Evolutionary conservation across 108 stramenopile genomes (phyloP).

Genomic region (Pseudonitzschia pungens): DNA sequence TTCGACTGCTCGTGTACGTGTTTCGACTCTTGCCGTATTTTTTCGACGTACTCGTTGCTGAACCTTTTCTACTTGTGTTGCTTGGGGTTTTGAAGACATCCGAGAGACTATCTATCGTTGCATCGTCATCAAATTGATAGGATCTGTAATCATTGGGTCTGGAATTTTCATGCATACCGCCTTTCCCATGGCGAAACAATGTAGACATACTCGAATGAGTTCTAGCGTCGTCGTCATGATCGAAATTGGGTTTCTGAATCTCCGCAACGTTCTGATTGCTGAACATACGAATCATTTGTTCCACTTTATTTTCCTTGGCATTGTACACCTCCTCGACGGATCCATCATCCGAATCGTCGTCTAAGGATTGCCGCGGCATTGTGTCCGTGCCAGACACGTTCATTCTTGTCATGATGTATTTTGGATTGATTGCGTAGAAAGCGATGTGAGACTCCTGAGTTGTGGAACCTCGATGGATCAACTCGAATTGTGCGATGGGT

Average conservation of each 20-base stretch:
- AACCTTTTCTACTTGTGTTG: neutral
- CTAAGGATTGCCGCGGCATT: neutral
- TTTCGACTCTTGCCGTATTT: neutral
- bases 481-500: neutral
- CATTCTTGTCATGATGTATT: neutral
- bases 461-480: too few relatives aligned
- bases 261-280: neutral
- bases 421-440: neutral
- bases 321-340: conserved; percentile 7
- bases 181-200: neutral
- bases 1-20: neutral
- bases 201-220: conserved; percentile 10
- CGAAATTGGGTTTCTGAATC: neutral
- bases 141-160: neutral
- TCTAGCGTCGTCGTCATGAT: neutral
- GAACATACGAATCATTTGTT: neutral
- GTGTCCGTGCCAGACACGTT: neutral
- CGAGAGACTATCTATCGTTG: neutral
- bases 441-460: too few relatives aligned
- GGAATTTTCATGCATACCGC: neutral
- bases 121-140: conserved; percentile 1
- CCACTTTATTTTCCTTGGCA: neutral
- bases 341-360: conserved; percentile 1
- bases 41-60: neutral
- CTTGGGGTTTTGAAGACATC: neutral